Evolutionary conservation across 2,329 filamentous ascomycete genomes (phyloP).

Genomic region (Sarocladiaceae sp.): DNA sequence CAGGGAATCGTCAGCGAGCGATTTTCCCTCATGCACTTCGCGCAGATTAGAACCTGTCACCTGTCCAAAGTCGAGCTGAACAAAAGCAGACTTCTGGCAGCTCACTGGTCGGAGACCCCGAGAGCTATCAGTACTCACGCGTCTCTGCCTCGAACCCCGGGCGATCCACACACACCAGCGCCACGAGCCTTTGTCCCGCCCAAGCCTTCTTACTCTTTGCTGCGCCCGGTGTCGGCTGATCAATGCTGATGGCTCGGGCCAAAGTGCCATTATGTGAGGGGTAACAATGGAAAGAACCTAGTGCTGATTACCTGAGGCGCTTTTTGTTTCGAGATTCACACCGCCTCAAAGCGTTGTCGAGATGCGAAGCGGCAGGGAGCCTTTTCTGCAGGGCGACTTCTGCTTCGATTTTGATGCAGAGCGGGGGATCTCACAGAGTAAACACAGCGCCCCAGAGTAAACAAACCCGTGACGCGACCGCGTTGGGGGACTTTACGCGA

Average conservation of each 20-base stretch:
- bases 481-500: conserved; percentile 1
- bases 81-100: conserved; percentile 3
- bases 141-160: conserved; percentile 3
- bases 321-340: conserved; percentile 3
- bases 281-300: conserved; percentile 4
- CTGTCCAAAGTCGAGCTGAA: conserved; percentile 4
- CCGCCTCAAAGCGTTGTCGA: background rate
- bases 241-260: conserved; percentile 4
- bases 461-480: conserved; percentile 12
- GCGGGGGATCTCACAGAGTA: conserved; percentile 9
- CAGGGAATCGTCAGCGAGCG: background rate
- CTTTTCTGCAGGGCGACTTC: background rate
- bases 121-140: background rate
- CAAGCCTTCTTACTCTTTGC: no score
- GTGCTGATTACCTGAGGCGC: conserved; percentile 7
- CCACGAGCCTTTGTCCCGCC: background rate
- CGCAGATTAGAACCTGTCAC: conserved; percentile 1
- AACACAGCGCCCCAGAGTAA: conserved; percentile 13
- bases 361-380: background rate
- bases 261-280: conserved; percentile 6
- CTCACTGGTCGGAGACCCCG: conserved; percentile 8
- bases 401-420: background rate
- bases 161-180: conserved; percentile 7
- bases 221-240: conserved; percentile 4
- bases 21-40: background rate